These are phyloP conservation scores for Auriscalpium vulgare DNA, from an alignment of 768 basidiomycete genomes.

Conservation along the genomic window DNA sequence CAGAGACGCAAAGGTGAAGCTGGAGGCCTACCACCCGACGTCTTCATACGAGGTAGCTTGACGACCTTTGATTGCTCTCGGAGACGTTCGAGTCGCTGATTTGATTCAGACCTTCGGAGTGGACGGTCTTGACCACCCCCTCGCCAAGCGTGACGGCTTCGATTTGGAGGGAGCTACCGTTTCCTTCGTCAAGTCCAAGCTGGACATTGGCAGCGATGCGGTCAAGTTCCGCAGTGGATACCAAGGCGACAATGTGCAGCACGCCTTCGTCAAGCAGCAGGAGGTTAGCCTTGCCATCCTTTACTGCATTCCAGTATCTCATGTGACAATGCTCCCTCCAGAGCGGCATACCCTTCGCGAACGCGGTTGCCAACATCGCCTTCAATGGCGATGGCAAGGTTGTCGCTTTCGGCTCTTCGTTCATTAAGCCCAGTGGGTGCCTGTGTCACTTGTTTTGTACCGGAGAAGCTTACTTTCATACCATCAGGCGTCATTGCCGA, in stretches of 20 bases:
- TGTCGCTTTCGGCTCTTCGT: slow-evolving; percentile 37
- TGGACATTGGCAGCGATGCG: slow-evolving; percentile 10
- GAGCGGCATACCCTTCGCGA: slow-evolving; percentile 28
- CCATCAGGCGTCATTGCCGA: slow-evolving; percentile 20
- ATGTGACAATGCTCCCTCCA: neutral
- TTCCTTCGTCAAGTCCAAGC: slow-evolving; percentile 17
- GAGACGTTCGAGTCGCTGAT: neutral
- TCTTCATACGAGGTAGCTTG: slow-evolving; percentile 18
- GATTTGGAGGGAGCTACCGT: slow-evolving; percentile 16
- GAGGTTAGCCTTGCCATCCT: slow-evolving; percentile 1
- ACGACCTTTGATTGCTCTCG: neutral
- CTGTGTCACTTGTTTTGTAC: neutral
- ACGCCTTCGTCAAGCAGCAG: slow-evolving; percentile 18
- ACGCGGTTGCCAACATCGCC: slow-evolving; percentile 38
- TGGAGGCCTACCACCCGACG: slow-evolving; percentile 21
- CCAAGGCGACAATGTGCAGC: slow-evolving; percentile 8
- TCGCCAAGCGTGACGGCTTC: slow-evolving; percentile 15
- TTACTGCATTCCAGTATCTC: neutral
- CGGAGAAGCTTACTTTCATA: neutral
- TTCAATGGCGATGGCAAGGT: slow-evolving; percentile 34
- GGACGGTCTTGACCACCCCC: slow-evolving; percentile 17
- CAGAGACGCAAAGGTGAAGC: slow-evolving; percentile 7
- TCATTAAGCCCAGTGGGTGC: slow-evolving; percentile 34
- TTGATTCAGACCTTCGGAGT: slow-evolving; percentile 17
- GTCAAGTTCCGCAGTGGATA: slow-evolving; percentile 13